These are phyloP conservation scores for Knufia petricola DNA, from an alignment of 2,329 filamentous ascomycete species.

Conservation along the genomic window DNA sequence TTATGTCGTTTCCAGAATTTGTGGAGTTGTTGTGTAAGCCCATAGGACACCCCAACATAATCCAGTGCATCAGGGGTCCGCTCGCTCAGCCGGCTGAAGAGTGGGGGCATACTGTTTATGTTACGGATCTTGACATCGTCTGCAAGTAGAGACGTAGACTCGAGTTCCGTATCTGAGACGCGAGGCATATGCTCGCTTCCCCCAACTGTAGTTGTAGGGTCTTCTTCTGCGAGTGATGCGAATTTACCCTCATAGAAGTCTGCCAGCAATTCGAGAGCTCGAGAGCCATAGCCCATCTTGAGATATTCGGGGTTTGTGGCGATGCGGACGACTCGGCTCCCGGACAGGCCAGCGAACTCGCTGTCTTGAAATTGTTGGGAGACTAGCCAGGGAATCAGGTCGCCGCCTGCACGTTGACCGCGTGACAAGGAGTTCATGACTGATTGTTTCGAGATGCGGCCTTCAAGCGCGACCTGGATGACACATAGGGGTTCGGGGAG, in stretches of 20 bases:
- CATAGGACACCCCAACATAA: constrained; percentile 92
- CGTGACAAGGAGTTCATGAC: constrained; percentile 82
- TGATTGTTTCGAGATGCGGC: constrained; percentile 85
- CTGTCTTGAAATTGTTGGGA: constrained; percentile 98
- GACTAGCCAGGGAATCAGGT: constrained; percentile 94
- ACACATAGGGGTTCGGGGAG: constrained; percentile 91
- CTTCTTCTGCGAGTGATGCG: constrained; percentile 67
- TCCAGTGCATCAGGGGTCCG: constrained; percentile 70
- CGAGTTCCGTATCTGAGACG: constrained; percentile 72
- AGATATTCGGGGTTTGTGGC: constrained; percentile 92
- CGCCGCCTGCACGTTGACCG: constrained; percentile 79
- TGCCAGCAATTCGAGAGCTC: constrained; percentile 73
- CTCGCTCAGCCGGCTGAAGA: constrained; percentile 82
- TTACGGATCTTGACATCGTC: constrained; percentile 87
- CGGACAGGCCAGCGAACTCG: constrained; percentile 87
- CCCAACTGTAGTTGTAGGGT: constrained; percentile 33
- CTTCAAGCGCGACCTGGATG: constrained; percentile 87
- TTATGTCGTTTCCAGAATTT: constrained; percentile 90
- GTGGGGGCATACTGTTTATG: constrained; percentile 80
- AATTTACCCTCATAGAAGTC: constrained; percentile 97
- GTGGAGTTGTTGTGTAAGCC: constrained; percentile 74
- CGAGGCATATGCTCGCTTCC: constrained; percentile 57
- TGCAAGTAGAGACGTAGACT: constrained; percentile 63
- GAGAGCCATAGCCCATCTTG: constrained; percentile 85
- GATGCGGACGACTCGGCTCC: constrained; percentile 84